Percentiles rank a stretch among this genome's conserved stretches.
Evolutionary conservation across 768 basidiomycete genomes (phyloP).

Genomic region (Russula ochroleuca): DNA sequence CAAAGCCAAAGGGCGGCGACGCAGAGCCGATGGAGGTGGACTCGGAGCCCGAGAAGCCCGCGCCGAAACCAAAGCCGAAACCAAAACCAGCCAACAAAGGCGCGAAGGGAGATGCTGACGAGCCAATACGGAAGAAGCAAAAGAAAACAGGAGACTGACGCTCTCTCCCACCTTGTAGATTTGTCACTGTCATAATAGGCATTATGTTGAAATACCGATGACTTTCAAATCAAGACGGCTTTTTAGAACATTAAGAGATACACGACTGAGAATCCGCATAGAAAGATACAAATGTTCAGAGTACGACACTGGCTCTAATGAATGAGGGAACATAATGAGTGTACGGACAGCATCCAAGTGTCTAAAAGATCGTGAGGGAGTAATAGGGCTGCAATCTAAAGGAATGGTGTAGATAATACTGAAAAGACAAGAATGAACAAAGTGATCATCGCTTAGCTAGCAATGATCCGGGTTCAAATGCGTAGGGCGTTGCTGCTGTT

Average conservation of each 20-base stretch:
- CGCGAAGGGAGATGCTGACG: constrained; percentile 39
- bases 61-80: constrained; percentile 38
- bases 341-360: constrained; percentile 3
- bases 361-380: background rate
- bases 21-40: constrained; percentile 41
- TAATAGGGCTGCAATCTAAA: background rate
- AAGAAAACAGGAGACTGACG: constrained; percentile 49
- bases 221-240: constrained; percentile 10
- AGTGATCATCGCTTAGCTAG: constrained; percentile 47
- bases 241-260: constrained; percentile 10
- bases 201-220: background rate
- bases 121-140: constrained; percentile 70
- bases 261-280: constrained; percentile 16
- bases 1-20: constrained; percentile 46
- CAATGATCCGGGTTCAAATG: constrained; percentile 75
- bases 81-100: constrained; percentile 43
- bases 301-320: constrained; percentile 1
- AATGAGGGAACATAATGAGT: constrained; percentile 12
- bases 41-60: constrained; percentile 30
- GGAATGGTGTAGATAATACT: constrained; percentile 8
- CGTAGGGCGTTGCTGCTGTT: constrained; percentile 34
- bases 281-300: constrained; percentile 10
- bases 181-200: background rate
- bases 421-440: background rate
- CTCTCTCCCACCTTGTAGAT: background rate